Evolutionary conservation across 2,329 filamentous ascomycete genomes (phyloP).

Genomic region (Colletotrichum gigasporum): DNA sequence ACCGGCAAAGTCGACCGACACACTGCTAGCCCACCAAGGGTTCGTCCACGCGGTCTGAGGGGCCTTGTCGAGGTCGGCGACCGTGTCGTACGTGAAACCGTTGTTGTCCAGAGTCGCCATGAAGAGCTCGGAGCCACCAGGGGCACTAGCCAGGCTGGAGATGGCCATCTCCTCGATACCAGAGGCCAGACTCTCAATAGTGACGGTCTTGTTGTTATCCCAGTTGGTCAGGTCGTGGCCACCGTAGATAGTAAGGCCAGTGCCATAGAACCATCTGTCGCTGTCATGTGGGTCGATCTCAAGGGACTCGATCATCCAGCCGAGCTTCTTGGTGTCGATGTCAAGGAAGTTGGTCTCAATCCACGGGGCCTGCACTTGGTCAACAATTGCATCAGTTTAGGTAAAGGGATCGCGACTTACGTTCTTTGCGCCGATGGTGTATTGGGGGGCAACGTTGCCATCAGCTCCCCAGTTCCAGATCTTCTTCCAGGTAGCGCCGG

Average conservation of each 20-base stretch:
- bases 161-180: slow-evolving; percentile 65
- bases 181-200: slow-evolving; percentile 59
- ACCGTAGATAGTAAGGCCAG: slow-evolving; percentile 63
- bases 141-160: slow-evolving; percentile 57
- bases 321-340: slow-evolving; percentile 58
- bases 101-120: slow-evolving; percentile 61
- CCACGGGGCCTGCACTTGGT: slow-evolving; percentile 54
- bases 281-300: slow-evolving; percentile 68
- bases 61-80: slow-evolving; percentile 48
- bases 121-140: slow-evolving; percentile 60
- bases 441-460: slow-evolving; percentile 21
- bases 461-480: slow-evolving; percentile 55
- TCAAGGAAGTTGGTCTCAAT: slow-evolving; percentile 59
- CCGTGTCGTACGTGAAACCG: slow-evolving; percentile 58
- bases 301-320: slow-evolving; percentile 70
- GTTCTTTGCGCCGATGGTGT: slow-evolving; percentile 39
- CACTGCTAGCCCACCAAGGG: slow-evolving; percentile 56
- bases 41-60: slow-evolving; percentile 56
- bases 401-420: neutral
- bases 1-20: slow-evolving; percentile 59
- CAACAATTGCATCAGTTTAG: neutral
- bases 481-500: slow-evolving; percentile 61
- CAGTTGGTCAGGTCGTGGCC: slow-evolving; percentile 65
- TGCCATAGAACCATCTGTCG: slow-evolving; percentile 70
- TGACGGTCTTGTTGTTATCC: slow-evolving; percentile 59